Percentiles rank a stretch among this genome's conserved stretches.
Evolutionary conservation across 2,329 filamentous ascomycete species (phyloP).

Genomic region (Pseudogymnoascus sp.): DNA sequence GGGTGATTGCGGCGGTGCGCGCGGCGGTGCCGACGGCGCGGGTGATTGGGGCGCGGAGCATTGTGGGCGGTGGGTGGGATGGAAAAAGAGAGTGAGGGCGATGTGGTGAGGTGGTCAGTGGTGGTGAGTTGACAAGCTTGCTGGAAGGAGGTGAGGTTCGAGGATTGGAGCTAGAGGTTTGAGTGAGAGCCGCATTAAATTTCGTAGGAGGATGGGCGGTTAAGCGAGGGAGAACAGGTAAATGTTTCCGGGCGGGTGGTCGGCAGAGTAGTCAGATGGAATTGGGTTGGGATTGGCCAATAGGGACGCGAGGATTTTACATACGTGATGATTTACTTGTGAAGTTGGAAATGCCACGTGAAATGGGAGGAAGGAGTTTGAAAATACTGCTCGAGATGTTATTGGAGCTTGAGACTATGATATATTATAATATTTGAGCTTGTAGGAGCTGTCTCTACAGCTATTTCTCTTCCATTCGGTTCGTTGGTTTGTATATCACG

Average conservation of each 20-base stretch:
- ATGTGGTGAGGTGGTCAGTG: neutral
- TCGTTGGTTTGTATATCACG: neutral
- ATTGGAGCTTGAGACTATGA: neutral
- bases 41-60: conserved; percentile 32
- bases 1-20: neutral
- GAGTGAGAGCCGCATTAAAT: conserved; percentile 7
- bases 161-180: conserved; percentile 9
- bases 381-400: neutral
- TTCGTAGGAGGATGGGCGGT: conserved; percentile 6
- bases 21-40: conserved; percentile 43
- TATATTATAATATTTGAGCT: neutral
- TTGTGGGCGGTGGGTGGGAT: conserved; percentile 7
- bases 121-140: neutral
- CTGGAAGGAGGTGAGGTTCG: neutral
- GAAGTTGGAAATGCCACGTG: neutral
- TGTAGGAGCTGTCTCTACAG: neutral
- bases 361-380: neutral
- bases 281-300: conserved; percentile 1
- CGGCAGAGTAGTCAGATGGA: conserved; percentile 4
- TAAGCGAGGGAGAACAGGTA: conserved; percentile 8
- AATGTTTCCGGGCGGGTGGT: conserved; percentile 1
- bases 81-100: conserved; percentile 10
- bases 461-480: neutral
- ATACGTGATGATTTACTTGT: neutral
- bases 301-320: neutral